Evolutionary conservation across 768 basidiomycete genomes (phyloP).

Genomic region (Austroboletus eburneus): DNA sequence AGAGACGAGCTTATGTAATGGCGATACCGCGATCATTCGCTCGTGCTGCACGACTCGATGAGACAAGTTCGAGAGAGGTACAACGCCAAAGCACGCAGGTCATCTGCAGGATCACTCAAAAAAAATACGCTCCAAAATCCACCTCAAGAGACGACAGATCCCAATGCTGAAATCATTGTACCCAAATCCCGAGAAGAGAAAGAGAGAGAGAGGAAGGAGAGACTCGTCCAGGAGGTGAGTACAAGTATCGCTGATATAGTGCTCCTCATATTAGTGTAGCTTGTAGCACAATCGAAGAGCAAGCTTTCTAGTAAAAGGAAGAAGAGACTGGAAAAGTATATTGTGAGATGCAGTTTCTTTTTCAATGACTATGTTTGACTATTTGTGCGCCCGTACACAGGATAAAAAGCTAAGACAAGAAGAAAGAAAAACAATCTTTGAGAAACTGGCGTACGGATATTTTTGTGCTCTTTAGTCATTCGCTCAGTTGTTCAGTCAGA

Average conservation of each 20-base stretch:
- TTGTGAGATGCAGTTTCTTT: conserved; percentile 46
- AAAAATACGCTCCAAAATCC: conserved; percentile 46
- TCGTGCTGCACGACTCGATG: too few relatives aligned
- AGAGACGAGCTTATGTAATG: conserved; percentile 4
- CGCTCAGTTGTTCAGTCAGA: conserved; percentile 50
- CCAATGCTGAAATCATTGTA: conserved; percentile 56
- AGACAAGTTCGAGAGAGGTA: conserved; percentile 31
- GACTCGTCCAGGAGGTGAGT: conserved; percentile 58
- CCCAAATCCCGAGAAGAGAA: conserved; percentile 60
- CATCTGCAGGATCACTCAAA: conserved; percentile 56
- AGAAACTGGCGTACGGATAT: conserved; percentile 69
- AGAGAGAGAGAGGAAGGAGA: conserved; percentile 56
- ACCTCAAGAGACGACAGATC: conserved; percentile 35
- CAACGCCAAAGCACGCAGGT: conserved; percentile 69
- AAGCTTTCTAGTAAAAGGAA: conserved; percentile 83
- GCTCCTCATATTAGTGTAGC: conserved; percentile 14
- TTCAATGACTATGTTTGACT: neutral
- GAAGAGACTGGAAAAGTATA: conserved; percentile 88
- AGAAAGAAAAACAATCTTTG: conserved; percentile 69
- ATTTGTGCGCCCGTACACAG: conserved; percentile 34
- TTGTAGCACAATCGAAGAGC: conserved; percentile 49
- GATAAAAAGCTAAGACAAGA: conserved; percentile 93
- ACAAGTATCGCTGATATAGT: neutral
- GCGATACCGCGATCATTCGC: too few relatives aligned
- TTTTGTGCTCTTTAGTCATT: neutral